A percentile compares a stretch with the other conserved stretches of the same genome.
phyloP scores from a whole-genome alignment of 345 rosid genomes.

The Tarenaya hassleriana region DNA sequence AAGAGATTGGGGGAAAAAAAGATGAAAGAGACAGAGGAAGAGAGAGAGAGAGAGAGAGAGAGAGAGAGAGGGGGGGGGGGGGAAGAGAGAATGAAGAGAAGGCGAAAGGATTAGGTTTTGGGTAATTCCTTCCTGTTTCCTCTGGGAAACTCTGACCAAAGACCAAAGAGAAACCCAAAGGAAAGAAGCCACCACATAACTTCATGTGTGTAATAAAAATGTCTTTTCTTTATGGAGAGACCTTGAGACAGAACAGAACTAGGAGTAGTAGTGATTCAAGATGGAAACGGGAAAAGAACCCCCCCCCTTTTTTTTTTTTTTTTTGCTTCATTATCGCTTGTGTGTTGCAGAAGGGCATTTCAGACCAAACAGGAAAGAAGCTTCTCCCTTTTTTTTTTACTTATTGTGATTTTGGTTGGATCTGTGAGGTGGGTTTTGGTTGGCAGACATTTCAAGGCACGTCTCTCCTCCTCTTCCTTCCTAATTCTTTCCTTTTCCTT shows the following conservation, averaged over 20 bases:
- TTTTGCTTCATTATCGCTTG: slow-evolving; percentile 23
- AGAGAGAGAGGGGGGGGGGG: slow-evolving; percentile 6
- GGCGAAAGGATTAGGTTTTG: slow-evolving; percentile 38
- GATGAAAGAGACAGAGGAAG: background rate
- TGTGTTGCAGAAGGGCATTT: slow-evolving; percentile 77
- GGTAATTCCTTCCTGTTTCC: slow-evolving; percentile 44
- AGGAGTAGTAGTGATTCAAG: slow-evolving; percentile 25
- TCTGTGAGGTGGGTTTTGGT: slow-evolving; percentile 55
- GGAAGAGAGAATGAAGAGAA: slow-evolving; percentile 4
- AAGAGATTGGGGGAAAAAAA: too few relatives aligned
- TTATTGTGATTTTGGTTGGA: slow-evolving; percentile 18
- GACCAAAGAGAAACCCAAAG: slow-evolving; percentile 65
- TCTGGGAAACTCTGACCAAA: slow-evolving; percentile 73
- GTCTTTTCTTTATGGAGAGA: background rate
- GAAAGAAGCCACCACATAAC: slow-evolving; percentile 79
- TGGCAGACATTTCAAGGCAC: background rate
- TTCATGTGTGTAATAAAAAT: slow-evolving; percentile 26
- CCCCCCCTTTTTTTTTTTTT: background rate
- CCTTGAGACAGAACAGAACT: slow-evolving; percentile 26
- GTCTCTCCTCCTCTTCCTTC: too few relatives aligned
- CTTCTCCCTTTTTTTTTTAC: slow-evolving; percentile 8
- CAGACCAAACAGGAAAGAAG: slow-evolving; percentile 23
- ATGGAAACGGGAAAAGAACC: slow-evolving; percentile 12
- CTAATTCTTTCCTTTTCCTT: too few relatives aligned
- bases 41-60: slow-evolving; percentile 10